A percentile compares a stretch with the other conserved stretches of the same genome.
These are phyloP conservation scores for Ophiosphaerella korrae DNA, from an alignment of 2,329 filamentous ascomycete species.

Conservation along the genomic window DNA sequence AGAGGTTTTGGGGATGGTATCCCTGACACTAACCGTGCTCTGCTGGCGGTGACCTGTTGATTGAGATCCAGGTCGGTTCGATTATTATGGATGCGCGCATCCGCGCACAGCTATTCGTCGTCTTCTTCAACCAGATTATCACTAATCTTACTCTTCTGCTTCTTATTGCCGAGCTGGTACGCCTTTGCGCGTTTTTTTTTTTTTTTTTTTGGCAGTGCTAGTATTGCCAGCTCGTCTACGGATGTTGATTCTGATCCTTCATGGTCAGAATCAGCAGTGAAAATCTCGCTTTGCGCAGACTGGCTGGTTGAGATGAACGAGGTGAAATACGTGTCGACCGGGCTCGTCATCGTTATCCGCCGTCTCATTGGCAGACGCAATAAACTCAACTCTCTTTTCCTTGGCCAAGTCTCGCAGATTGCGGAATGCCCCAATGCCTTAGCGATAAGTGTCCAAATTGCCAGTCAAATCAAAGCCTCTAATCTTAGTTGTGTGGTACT, in stretches of 20 bases:
- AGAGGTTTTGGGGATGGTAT: too few species aligned
- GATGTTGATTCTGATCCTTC: too few species aligned
- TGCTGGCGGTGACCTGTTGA: too few species aligned
- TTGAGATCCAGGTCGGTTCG: too few species aligned
- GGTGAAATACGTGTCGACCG: neutral
- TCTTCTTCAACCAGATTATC: neutral
- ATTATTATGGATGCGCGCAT: neutral
- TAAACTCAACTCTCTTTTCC: slow-evolving; percentile 22
- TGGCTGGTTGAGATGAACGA: neutral
- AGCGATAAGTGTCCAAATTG: slow-evolving; percentile 13
- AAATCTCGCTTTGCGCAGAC: neutral
- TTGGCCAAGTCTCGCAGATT: slow-evolving; percentile 25
- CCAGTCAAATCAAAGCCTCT: slow-evolving; percentile 16
- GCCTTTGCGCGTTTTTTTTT: neutral
- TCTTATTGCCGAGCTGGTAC: neutral
- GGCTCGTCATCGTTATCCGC: slow-evolving; percentile 3
- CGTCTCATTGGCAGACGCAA: slow-evolving; percentile 16
- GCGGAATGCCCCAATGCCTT: slow-evolving; percentile 21
- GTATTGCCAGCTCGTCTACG: too few species aligned
- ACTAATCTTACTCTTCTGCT: neutral
- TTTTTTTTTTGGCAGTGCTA: too few species aligned
- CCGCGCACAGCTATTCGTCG: neutral
- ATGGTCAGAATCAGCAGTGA: neutral
- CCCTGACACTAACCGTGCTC: too few species aligned
- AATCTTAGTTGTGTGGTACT: slow-evolving; percentile 26